A percentile compares a stretch with the other conserved stretches of the same genome.
These are phyloP conservation scores for Exophiala sideris DNA, from an alignment of 2,329 filamentous ascomycete species.

Conservation along the genomic window DNA sequence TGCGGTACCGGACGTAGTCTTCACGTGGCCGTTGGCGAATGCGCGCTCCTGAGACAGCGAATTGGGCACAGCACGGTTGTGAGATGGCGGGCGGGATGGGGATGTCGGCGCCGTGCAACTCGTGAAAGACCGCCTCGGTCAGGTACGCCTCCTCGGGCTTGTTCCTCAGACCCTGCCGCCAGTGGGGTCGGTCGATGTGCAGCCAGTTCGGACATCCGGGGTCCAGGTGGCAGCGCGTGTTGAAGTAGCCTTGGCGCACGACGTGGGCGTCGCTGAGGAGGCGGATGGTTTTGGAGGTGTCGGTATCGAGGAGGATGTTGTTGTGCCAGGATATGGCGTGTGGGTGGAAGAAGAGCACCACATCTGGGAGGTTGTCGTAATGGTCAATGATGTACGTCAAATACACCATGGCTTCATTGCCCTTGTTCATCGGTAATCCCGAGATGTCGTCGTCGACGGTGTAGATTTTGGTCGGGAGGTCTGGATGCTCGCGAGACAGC, in stretches of 20 bases:
- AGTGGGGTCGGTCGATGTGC: constrained; percentile 40
- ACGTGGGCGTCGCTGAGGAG: constrained; percentile 52
- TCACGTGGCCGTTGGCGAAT: constrained; percentile 54
- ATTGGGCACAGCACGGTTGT: constrained; percentile 64
- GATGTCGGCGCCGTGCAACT: constrained; percentile 32
- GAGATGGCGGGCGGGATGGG: constrained; percentile 49
- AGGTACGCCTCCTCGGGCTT: constrained; percentile 49
- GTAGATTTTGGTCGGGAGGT: constrained; percentile 19
- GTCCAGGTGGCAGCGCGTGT: constrained; percentile 56
- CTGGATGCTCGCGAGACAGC: constrained; percentile 44
- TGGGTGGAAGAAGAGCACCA: constrained; percentile 61
- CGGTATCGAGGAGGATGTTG: constrained; percentile 51
- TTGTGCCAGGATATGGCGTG: constrained; percentile 59
- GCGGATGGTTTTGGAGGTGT: constrained; percentile 49
- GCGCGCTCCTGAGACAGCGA: constrained; percentile 57
- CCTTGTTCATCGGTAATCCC: constrained; percentile 53
- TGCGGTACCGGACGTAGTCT: constrained; percentile 57
- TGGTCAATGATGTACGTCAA: constrained; percentile 62
- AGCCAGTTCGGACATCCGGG: constrained; percentile 60
- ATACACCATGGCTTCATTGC: constrained; percentile 61
- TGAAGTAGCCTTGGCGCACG: constrained; percentile 55
- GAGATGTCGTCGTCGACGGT: constrained; percentile 11
- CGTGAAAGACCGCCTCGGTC: constrained; percentile 45
- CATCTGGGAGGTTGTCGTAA: constrained; percentile 57
- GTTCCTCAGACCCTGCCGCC: constrained; percentile 36